Evolutionary conservation across 129 eudicot genomes (phyloP).

Genomic region (Kitagawia praeruptora): DNA sequence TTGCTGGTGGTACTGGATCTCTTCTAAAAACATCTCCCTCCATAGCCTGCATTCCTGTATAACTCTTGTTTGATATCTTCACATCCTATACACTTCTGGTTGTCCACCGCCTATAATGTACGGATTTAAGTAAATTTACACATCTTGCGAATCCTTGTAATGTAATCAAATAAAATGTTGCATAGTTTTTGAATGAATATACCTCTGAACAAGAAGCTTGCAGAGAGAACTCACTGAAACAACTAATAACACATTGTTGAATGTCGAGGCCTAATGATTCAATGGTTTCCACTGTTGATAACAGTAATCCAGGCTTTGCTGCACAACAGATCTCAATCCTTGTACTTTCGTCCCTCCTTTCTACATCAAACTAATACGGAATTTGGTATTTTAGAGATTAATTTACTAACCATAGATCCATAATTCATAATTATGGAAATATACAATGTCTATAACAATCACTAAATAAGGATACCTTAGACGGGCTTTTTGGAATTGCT

Average conservation of each 20-base stretch:
- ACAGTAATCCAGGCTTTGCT: constrained; percentile 59
- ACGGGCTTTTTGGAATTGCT: constrained; percentile 39
- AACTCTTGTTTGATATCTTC: constrained; percentile 82
- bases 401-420: not conserved
- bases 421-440: not conserved
- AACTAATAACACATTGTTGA: constrained; percentile 74
- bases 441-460: not conserved
- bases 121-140: not conserved
- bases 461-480: constrained; percentile 42
- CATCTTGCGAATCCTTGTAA: not conserved
- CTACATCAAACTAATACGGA: constrained; percentile 59
- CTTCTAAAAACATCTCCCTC: constrained; percentile 66
- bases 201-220: constrained; percentile 93
- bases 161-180: not conserved
- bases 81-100: constrained; percentile 30
- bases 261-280: constrained; percentile 76
- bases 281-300: constrained; percentile 59
- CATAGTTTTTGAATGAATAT: not conserved
- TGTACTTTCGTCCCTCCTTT: constrained; percentile 42
- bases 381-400: not conserved
- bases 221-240: constrained; percentile 67
- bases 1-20: constrained; percentile 7
- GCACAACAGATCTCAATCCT: constrained; percentile 64
- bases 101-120: constrained; percentile 34
- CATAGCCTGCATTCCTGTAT: constrained; percentile 80